A percentile compares a stretch with the other conserved stretches of the same genome.
Evolutionary conservation across 192 early-diverging fungal species (phyloP).

Genomic region (Borealophlyctis nickersoniae): DNA sequence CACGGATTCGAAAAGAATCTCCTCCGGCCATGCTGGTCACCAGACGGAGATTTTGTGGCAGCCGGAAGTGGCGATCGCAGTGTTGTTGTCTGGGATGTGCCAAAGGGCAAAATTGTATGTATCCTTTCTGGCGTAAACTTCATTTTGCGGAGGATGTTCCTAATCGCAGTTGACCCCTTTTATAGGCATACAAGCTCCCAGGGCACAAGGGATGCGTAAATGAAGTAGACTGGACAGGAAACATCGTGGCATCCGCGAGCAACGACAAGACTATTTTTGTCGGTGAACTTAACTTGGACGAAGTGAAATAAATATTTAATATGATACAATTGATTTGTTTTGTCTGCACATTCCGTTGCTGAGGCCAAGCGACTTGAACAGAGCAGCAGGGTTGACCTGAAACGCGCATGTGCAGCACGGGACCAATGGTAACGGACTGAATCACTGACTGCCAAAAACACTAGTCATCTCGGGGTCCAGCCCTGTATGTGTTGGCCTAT

Average conservation of each 20-base stretch:
- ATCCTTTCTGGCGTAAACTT: too few relatives aligned
- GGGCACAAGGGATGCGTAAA: constrained; percentile 94
- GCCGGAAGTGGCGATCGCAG: constrained; percentile 81
- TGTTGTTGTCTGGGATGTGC: constrained; percentile 85
- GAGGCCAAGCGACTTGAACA: too few relatives aligned
- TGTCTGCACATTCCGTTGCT: too few relatives aligned
- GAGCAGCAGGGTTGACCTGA: too few relatives aligned
- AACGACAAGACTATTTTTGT: constrained; percentile 82
- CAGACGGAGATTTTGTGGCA: constrained; percentile 79
- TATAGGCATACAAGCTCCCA: constrained; percentile 92
- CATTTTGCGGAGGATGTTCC: too few relatives aligned
- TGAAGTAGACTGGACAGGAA: constrained; percentile 89
- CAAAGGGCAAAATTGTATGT: constrained; percentile 72
- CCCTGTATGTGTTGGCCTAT: too few relatives aligned
- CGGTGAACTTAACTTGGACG: constrained; percentile 39
- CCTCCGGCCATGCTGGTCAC: constrained; percentile 84
- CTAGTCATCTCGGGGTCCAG: too few relatives aligned
- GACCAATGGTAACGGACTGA: too few relatives aligned
- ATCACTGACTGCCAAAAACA: too few relatives aligned
- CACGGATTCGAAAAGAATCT: constrained; percentile 96
- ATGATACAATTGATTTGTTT: too few relatives aligned
- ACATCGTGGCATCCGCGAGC: constrained; percentile 71
- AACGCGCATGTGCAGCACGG: too few relatives aligned
- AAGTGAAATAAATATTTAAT: constrained; percentile 18
- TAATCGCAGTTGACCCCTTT: too few relatives aligned